These are phyloP conservation scores for Calonectria pteridis DNA, from an alignment of 2,329 filamentous ascomycete genomes.

Conservation along the genomic window DNA sequence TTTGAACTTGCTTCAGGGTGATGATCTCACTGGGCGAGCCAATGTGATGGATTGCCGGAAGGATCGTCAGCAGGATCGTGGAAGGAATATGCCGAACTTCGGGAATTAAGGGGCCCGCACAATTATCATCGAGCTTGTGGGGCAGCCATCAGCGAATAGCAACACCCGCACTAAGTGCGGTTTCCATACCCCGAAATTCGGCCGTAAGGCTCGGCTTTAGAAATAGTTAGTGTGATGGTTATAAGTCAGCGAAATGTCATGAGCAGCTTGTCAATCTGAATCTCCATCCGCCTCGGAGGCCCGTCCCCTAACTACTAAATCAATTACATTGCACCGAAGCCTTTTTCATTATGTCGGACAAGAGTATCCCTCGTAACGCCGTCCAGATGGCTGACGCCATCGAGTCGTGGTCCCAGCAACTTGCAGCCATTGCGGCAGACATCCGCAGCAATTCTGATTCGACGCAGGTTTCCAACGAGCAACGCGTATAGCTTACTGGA, in stretches of 20 bases:
- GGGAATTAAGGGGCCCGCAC: background rate
- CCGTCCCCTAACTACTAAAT: background rate
- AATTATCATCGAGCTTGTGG: background rate
- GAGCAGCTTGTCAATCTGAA: background rate
- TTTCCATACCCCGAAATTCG: background rate
- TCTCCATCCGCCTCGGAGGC: too few species aligned
- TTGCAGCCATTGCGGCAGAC: background rate
- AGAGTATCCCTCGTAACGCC: too few species aligned
- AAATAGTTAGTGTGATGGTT: background rate
- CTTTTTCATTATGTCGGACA: background rate
- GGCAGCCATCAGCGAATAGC: background rate
- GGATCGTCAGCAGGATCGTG: background rate
- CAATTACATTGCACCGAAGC: background rate
- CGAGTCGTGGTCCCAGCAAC: slow-evolving; percentile 1
- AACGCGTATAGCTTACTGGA: background rate
- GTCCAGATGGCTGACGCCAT: background rate
- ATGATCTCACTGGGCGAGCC: background rate
- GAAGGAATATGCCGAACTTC: background rate
- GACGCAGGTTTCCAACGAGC: background rate
- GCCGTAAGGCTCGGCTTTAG: background rate
- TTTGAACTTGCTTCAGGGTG: background rate
- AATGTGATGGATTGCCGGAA: background rate
- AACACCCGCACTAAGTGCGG: background rate
- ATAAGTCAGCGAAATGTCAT: background rate
- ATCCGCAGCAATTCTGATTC: background rate